Conservation (phyloP, 805 yeast genomes). For the Pichia insulana region DNA sequence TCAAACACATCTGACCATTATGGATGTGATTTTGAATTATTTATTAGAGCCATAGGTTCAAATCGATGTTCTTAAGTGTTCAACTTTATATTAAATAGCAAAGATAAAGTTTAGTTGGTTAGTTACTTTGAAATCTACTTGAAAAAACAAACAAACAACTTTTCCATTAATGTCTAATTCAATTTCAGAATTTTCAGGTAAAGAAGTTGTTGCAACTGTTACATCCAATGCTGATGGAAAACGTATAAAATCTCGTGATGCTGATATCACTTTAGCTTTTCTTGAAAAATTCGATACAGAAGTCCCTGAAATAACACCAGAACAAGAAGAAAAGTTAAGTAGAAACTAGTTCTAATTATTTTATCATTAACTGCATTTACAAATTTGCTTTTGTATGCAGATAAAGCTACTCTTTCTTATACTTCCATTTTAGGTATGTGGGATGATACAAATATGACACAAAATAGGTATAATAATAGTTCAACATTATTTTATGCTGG, state of each 20-base stretch:
- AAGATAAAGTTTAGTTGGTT: too few relatives aligned
- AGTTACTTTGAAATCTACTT: too few relatives aligned
- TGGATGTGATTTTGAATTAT: too few relatives aligned
- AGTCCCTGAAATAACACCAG: slow-evolving; percentile 16
- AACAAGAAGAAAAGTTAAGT: slow-evolving; percentile 14
- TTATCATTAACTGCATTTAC: slow-evolving; percentile 20
- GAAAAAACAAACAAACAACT: too few relatives aligned
- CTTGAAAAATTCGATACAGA: slow-evolving; percentile 17
- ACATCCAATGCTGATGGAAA: not conserved
- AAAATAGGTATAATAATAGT: slow-evolving; percentile 37
- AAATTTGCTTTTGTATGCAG: slow-evolving; percentile 28
- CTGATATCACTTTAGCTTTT: slow-evolving; percentile 24
- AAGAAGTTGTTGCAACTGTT: not conserved
- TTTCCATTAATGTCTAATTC: not conserved
- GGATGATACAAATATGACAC: slow-evolving; percentile 36
- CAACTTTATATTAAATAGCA: too few relatives aligned
- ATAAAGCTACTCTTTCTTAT: slow-evolving; percentile 36
- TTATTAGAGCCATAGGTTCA: too few relatives aligned
- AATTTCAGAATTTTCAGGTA: not conserved
- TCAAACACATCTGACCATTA: too few relatives aligned
- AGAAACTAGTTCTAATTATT: slow-evolving; percentile 18
- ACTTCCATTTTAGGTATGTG: slow-evolving; percentile 36
- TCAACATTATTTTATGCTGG: slow-evolving; percentile 49
- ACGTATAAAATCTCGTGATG: slow-evolving; percentile 16
- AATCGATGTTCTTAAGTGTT: too few relatives aligned